Base-by-base conservation (phyloP, 345 rosid species). In the Pugionium dolabratum region DNA sequence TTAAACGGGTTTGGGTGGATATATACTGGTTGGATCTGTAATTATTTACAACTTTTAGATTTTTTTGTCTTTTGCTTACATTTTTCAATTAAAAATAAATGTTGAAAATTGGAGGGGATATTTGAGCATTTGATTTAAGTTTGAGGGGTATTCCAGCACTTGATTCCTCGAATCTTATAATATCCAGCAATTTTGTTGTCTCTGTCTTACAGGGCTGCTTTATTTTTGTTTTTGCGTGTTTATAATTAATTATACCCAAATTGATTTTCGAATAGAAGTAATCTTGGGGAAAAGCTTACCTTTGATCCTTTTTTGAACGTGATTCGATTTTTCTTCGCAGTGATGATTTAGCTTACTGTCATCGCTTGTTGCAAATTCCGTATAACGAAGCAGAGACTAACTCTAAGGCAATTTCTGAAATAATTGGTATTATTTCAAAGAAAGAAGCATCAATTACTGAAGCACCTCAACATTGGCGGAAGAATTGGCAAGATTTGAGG, bases 381-480 rank as follows among this genome's bases (percentile, higher is more conserved):
- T 25, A 33, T n/a, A 47, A 33, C 44, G 73, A 59, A 30, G 42
- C 68, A 62, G 62, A 61, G 54, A 0, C 62, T 2, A 55, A 61
- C 30, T 37, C 65, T 0, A 59, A 49, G 66, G 73, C n/a, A 25
- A 59, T 41, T 2, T 50, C 74, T 1, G 68, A 70, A 55, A 44
- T 62, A 34, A 1, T 53, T 28, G 40, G 28, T 1, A 68, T 59
- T 31, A 43, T 58, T 59, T 18, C 43, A 25, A 60, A 70, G 47
- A 61, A 29, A 35, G 47, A 60, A 27, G 2, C 29, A 36, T 2
- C 34, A 33, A 53, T 44, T 43, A 33, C 25, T 35, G 47, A 55
- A 35, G 2, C 2, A 39, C 9, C 49, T 53, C 59, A 78, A 70
- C 90, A 79, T 43, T 66, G 82, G 85, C 84, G 75, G 71, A 90